phyloP scores from a whole-genome alignment of 345 rosid species.

The Hibiscus trionum region DNA sequence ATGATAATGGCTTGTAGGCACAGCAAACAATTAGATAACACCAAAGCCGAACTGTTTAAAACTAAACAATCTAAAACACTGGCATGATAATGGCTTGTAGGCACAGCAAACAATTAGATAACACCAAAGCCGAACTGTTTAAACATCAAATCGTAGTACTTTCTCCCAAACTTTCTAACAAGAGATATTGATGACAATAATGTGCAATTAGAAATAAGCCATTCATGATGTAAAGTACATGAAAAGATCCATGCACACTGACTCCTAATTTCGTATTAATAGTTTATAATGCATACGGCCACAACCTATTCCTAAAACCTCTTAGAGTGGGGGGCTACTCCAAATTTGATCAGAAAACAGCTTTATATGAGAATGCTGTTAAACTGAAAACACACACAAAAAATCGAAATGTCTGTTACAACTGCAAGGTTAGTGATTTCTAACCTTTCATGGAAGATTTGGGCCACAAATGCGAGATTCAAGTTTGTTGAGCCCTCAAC shows the following conservation, averaged over 20 bases:
- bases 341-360: neutral
- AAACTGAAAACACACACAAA: neutral
- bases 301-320: neutral
- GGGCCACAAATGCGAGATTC: slow-evolving; percentile 88
- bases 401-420: neutral
- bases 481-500: slow-evolving; percentile 71
- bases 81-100: neutral
- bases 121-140: neutral
- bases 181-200: too few relatives aligned
- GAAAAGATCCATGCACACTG: neutral
- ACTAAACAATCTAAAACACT: neutral
- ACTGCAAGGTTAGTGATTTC: slow-evolving; percentile 7
- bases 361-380: neutral
- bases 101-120: neutral
- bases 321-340: neutral
- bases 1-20: neutral
- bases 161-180: neutral
- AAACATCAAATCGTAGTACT: neutral
- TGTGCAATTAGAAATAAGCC: neutral
- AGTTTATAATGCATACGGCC: neutral
- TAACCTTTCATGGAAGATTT: slow-evolving; percentile 83
- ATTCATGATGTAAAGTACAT: neutral
- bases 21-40: neutral
- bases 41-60: neutral
- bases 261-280: neutral